Evolutionary conservation across 148 eudicot species (phyloP).

Genomic region (Talinum fruticosum): DNA sequence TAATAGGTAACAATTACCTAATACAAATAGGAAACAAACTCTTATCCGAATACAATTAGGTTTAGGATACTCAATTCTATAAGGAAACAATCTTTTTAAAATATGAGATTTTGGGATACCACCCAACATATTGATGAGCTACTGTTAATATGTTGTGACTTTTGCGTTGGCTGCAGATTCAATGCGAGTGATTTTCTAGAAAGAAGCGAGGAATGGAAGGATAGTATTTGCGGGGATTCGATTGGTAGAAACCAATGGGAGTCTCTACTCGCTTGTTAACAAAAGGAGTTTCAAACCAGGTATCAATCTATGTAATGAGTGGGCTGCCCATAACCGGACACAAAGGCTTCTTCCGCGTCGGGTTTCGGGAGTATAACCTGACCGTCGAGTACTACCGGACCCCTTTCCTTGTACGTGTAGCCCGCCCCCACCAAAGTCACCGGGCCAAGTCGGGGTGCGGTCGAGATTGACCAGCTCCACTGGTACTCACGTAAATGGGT

Average conservation of each 20-base stretch:
- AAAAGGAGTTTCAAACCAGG: constrained; percentile 49
- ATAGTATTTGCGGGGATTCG: constrained; percentile 77
- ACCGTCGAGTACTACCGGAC: constrained; percentile 66
- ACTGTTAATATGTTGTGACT: neutral
- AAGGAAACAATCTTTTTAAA: no score
- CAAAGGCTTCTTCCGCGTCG: constrained; percentile 59
- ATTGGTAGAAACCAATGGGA: constrained; percentile 84
- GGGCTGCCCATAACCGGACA: constrained; percentile 67
- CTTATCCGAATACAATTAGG: no score
- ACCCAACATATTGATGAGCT: no score
- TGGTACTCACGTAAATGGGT: constrained; percentile 59
- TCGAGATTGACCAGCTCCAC: constrained; percentile 64
- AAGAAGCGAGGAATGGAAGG: constrained; percentile 50
- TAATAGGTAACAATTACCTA: no score
- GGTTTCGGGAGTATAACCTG: constrained; percentile 55
- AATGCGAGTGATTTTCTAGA: constrained; percentile 58
- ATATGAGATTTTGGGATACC: no score
- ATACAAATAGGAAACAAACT: no score
- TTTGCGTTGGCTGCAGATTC: constrained; percentile 32
- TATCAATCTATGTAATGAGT: constrained; percentile 49
- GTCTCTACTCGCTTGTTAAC: constrained; percentile 63
- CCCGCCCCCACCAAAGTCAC: constrained; percentile 45
- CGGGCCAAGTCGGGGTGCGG: constrained; percentile 38
- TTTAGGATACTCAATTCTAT: no score
- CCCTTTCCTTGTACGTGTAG: constrained; percentile 49